phyloP scores from a whole-genome alignment of 345 rosid species.

The Isatis tinctoria region DNA sequence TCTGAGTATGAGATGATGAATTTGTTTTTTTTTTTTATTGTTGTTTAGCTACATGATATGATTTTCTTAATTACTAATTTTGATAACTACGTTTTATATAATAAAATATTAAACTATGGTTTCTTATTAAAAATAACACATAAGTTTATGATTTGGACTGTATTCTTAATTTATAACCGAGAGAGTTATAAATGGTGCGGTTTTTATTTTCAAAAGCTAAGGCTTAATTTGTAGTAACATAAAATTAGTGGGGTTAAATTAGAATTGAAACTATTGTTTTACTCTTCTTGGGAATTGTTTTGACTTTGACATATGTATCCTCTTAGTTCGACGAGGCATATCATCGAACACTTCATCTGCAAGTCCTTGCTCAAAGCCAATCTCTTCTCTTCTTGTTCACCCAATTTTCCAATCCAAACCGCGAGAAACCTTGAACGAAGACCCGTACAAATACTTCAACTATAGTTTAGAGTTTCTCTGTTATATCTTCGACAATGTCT shows the following conservation, averaged over 20 bases:
- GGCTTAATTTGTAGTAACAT: not conserved
- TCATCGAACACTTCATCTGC: conserved; percentile 54
- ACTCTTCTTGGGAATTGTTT: not conserved
- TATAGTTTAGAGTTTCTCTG: not conserved
- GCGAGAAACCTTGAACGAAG: not conserved
- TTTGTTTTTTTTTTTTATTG: no score
- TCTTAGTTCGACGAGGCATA: conserved; percentile 36
- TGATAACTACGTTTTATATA: no score
- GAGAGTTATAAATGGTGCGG: not conserved
- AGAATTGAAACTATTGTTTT: not conserved
- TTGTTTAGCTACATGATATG: no score
- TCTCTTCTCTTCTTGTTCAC: conserved; percentile 35
- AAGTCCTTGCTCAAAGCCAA: not conserved
- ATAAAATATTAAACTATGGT: no score
- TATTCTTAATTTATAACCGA: not conserved
- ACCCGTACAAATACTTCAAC: not conserved
- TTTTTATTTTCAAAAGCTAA: not conserved
- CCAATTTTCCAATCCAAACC: not conserved
- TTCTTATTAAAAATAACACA: no score
- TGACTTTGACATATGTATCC: conserved; percentile 4
- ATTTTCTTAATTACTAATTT: no score
- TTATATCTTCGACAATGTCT: not conserved
- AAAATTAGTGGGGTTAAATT: not conserved
- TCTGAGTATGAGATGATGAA: no score
- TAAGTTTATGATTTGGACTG: not conserved